Conservation (phyloP, 129 eudicot species). For the Lonicera japonica region DNA sequence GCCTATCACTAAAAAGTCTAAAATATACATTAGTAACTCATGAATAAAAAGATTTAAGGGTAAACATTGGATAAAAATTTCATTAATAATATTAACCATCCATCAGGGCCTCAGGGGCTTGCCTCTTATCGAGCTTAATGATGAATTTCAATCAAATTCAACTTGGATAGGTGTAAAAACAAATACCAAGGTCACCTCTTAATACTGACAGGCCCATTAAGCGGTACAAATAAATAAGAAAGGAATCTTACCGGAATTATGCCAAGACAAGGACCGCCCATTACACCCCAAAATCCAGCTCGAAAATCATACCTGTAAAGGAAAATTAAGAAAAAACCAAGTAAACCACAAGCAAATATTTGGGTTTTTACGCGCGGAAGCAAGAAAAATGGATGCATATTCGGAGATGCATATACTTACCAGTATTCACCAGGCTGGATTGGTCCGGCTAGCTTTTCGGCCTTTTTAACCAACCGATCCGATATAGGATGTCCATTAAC, state of each 20-base stretch:
- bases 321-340: neutral
- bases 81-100: too few species aligned
- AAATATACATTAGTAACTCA: too few species aligned
- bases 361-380: neutral
- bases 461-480: conserved; percentile 68
- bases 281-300: conserved; percentile 97
- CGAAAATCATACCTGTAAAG: conserved; percentile 71
- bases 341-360: too few species aligned
- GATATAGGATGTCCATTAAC: conserved; percentile 82
- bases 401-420: conserved; percentile 29
- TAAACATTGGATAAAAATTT: too few species aligned
- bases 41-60: too few species aligned
- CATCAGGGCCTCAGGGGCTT: too few species aligned
- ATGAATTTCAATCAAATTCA: too few species aligned
- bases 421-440: conserved; percentile 85
- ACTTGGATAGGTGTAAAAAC: too few species aligned
- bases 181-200: too few species aligned
- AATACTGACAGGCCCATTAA: too few species aligned
- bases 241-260: conserved; percentile 74
- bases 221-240: neutral
- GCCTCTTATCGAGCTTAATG: too few species aligned
- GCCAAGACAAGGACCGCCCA: conserved; percentile 97
- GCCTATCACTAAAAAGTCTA: too few species aligned
- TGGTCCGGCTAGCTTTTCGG: conserved; percentile 82
- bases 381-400: neutral